Evolutionary conservation across 495 filamentous ascomycete genomes (phyloP).

Genomic region (Aspergillus ostianus): DNA sequence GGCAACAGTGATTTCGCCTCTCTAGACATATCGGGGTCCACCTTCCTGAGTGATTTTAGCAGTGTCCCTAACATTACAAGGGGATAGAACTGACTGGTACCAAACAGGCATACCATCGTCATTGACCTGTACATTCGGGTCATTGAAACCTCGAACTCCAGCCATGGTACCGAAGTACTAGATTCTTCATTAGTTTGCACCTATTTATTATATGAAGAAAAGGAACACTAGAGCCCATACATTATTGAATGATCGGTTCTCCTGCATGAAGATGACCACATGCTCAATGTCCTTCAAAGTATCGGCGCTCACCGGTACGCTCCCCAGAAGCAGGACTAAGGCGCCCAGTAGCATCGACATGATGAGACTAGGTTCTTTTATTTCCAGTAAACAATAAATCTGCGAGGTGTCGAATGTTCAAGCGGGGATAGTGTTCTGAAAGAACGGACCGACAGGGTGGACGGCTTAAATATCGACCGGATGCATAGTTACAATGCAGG

Average conservation of each 20-base stretch:
- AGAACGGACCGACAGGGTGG: not conserved
- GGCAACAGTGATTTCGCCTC: constrained; percentile 44
- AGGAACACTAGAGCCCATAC: constrained; percentile 17
- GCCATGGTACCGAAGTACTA: constrained; percentile 57
- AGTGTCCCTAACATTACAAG: not conserved
- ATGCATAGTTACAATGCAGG: not conserved
- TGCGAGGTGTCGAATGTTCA: not conserved
- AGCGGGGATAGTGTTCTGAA: not conserved
- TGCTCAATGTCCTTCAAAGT: constrained; percentile 53
- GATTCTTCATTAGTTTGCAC: not conserved
- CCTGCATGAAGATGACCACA: constrained; percentile 61
- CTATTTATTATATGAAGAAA: not conserved
- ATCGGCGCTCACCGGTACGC: constrained; percentile 30
- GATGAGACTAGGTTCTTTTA: not conserved
- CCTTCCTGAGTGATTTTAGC: constrained; percentile 13
- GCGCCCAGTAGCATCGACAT: constrained; percentile 7
- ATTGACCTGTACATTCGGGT: constrained; percentile 57
- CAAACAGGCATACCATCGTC: constrained; percentile 41
- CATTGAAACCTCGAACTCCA: constrained; percentile 54
- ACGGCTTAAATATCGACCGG: not conserved
- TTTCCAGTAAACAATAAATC: not conserved
- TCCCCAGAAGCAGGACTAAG: constrained; percentile 22
- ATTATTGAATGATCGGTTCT: constrained; percentile 43
- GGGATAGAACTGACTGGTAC: constrained; percentile 40
- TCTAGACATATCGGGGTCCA: constrained; percentile 24